Conservation (phyloP, 352 stramenopile species). For the Phytophthora aleatoria region DNA sequence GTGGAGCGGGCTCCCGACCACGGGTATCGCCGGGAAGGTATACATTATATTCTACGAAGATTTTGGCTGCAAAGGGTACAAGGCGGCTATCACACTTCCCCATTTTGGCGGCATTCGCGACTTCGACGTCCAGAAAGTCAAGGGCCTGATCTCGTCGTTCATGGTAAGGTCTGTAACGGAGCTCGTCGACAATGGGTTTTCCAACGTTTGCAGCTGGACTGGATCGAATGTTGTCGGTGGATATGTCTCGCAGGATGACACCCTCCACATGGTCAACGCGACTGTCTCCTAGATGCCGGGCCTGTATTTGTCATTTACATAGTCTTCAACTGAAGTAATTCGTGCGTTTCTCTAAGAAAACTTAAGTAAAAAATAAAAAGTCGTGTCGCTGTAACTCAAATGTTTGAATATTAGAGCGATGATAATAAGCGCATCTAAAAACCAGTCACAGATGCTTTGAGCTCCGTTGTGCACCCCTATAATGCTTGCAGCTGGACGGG, state of each 20-base stretch:
- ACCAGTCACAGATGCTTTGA: too few relatives aligned
- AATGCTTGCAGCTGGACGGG: too few relatives aligned
- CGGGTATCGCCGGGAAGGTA: conserved; percentile 14
- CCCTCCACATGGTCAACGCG: conserved; percentile 15
- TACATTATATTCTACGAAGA: conserved; percentile 36
- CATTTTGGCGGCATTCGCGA: conserved; percentile 24
- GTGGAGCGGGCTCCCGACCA: conserved; percentile 23
- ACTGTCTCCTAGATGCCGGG: conserved; percentile 1
- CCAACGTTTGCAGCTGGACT: conserved; percentile 27
- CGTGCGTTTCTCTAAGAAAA: too few relatives aligned
- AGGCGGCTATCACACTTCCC: conserved; percentile 12
- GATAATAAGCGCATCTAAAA: too few relatives aligned
- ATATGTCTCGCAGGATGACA: conserved; percentile 20
- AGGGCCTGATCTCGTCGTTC: conserved; percentile 29
- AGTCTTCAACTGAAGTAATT: too few relatives aligned
- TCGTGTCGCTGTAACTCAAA: too few relatives aligned
- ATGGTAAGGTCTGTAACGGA: conserved; percentile 12
- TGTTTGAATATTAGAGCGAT: too few relatives aligned
- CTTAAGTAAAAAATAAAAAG: too few relatives aligned
- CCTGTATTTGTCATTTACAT: too few relatives aligned
- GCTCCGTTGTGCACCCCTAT: too few relatives aligned
- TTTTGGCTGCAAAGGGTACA: conserved; percentile 12
- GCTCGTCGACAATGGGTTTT: conserved; percentile 18
- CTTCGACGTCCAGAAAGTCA: conserved; percentile 21
- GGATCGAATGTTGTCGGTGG: conserved; percentile 24